Evolutionary conservation across 2,329 filamentous ascomycete genomes (phyloP), one percentile per base, ranked within the genome.

Genomic region (Dactylonectria macrodidyma): DNA sequence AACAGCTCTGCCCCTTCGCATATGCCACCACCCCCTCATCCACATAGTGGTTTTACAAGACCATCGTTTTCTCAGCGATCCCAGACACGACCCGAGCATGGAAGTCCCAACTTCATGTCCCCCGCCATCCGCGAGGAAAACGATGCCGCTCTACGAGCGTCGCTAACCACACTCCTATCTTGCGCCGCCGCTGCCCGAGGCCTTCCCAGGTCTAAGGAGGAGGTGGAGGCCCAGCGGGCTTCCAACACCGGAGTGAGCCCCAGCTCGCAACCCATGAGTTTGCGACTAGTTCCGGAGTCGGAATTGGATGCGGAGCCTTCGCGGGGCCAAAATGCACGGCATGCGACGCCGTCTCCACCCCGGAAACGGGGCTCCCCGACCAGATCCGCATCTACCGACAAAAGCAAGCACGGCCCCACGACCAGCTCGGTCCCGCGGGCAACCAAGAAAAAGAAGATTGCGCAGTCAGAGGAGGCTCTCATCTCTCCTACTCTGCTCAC

Each of bases 81-180:
- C 16, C 83, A 85, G 68, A 82, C 83, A 10, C 82, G 85, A 51
- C 76, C 82, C 46, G 81, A 84, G 69, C 88, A 81, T 50, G 80
- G 78, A 50, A 77, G 84, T 59, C 81, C 87, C 70, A 92, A 91
- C 79, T 89, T 93, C 78, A 89, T 94, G 78, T 91, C 92, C 0
- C 92, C 93, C 1, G 89, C 90, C 3, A 90, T 93, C 75, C 93
- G 94, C 73, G 91, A 93, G 55, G 95, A 98, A 75, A 95, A 98
- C 75, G 96, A 99, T 75, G 96, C 95, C 34, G 96, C 95, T 2
- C 87, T 99, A 11, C 91, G 96, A 38, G 95, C 96, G 22, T 97
- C 94, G 56, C 87, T 99, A n/a, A 97, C 95, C 1, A 98, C 96
- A 0, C 87, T 99, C 12, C 89, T 99, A 12, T 98, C 95, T n/a